Evolutionary conservation across 116 monocot genomes (phyloP), one percentile per base, ranked within the genome.

Genomic region (Zostera marina): DNA sequence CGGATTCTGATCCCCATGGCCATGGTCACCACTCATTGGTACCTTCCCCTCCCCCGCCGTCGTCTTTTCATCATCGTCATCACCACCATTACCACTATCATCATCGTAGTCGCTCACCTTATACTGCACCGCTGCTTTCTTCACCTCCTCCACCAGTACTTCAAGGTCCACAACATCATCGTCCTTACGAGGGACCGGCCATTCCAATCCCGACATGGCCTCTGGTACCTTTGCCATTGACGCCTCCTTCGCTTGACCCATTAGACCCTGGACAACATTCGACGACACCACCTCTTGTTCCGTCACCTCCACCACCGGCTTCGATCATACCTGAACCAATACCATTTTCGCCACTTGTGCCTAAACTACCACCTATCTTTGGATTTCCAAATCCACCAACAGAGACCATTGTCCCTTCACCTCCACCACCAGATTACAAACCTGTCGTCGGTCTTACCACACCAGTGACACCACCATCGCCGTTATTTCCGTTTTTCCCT

Each of bases 281-380:
- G 8, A 6, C 20, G 4, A 10, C 54, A 11, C 17, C 24, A 25
- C 38, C 58, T 4, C 58, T 14, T 41, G 9, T 9, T 16, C 58
- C 41, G 12, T 19, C 38, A 1, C 58, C 58, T 21, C 58, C 58
- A 41, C 58, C 58, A 42, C 58, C 58, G 19, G 41, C 9, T 4
- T n/a, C n/a, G n/a, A 6, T 19, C 41, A 39, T 6, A 20, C 41
- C 1, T 58, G 12, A 38, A 58, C 41, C 58, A 14, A 7, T 58
- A 15, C 16, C 41, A 11, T 9, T 7, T 40, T 41, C 58, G 15
- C 58, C 58, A 9, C 26, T 58, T 8, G 4, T 41, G 22, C 16
- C 54, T 24, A 5, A 22, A 12, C 9, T 54, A 8, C 53, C 53
- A 54, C 53, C 53, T 19, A 24, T 54, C 54, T 24, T 19, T 7